phyloP scores from a whole-genome alignment of 805 yeast species.

The Lipomyces sp. region DNA sequence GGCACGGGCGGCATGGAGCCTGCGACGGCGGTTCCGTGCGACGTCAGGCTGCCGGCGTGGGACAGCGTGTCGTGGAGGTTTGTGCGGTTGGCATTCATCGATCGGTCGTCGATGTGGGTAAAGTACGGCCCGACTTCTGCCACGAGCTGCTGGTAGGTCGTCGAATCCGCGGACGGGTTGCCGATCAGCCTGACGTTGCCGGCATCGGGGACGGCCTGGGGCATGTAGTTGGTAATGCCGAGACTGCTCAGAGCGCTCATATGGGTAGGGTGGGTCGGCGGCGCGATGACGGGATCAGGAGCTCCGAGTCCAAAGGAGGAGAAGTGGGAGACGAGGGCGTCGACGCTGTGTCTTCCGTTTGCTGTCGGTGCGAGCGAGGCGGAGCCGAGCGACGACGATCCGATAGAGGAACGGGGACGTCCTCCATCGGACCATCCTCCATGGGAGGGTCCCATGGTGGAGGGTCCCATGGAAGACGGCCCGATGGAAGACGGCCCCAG shows the following conservation, averaged over 20 bases:
- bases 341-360: too few relatives aligned
- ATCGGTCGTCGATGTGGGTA: slow-evolving; percentile 6
- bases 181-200: background rate
- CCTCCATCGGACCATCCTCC: too few relatives aligned
- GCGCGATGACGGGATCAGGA: background rate
- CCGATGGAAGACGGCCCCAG: too few relatives aligned
- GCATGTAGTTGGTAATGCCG: background rate
- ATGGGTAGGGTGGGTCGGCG: background rate
- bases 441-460: too few relatives aligned
- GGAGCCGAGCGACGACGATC: too few relatives aligned
- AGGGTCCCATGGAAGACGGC: too few relatives aligned
- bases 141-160: slow-evolving; percentile 4
- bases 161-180: slow-evolving; percentile 14
- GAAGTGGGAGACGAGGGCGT: too few relatives aligned
- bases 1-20: background rate
- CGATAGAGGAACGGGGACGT: too few relatives aligned
- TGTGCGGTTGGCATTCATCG: slow-evolving; percentile 4
- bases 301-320: too few relatives aligned
- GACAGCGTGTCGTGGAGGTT: background rate
- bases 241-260: background rate
- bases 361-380: too few relatives aligned
- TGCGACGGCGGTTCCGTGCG: slow-evolving; percentile 1
- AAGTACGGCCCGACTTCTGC: slow-evolving; percentile 24
- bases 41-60: too few relatives aligned
- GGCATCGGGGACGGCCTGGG: background rate